A percentile compares a stretch with the other conserved stretches of the same genome.
Conservation (phyloP, 2,329 filamentous ascomycete genomes). For the Cercospora beticola region DNA sequence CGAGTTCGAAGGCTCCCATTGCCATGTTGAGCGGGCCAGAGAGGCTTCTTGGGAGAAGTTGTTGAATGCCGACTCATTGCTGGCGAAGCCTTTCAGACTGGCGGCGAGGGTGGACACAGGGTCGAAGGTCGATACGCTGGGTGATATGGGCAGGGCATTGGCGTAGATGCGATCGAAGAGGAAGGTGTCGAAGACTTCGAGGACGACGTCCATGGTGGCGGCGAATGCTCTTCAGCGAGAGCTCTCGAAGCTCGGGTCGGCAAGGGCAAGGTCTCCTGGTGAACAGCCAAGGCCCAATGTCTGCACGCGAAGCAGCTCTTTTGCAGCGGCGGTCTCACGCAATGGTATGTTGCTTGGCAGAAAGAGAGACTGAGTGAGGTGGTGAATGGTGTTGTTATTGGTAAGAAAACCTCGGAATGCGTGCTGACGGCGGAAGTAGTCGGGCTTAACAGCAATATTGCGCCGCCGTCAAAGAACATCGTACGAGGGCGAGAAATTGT, state of each 20-base stretch:
- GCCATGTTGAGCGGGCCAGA: constrained; percentile 39
- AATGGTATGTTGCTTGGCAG: neutral
- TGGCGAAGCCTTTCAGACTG: constrained; percentile 41
- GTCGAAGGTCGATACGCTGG: constrained; percentile 55
- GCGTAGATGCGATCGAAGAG: constrained; percentile 79
- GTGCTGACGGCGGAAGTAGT: constrained; percentile 4
- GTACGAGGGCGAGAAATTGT: constrained; percentile 12
- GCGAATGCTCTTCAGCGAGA: neutral
- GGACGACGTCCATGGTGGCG: constrained; percentile 80
- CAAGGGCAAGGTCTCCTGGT: neutral
- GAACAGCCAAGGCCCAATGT: constrained; percentile 2
- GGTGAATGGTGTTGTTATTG: neutral
- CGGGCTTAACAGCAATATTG: neutral
- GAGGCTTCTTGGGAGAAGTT: constrained; percentile 12
- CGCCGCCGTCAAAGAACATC: constrained; percentile 3
- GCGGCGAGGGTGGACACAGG: constrained; percentile 49
- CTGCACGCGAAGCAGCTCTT: neutral
- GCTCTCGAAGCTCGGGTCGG: constrained; percentile 10
- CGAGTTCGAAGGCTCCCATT: constrained; percentile 70
- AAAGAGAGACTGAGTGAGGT: neutral
- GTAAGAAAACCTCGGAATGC: neutral
- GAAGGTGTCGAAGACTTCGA: constrained; percentile 81
- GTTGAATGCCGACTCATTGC: constrained; percentile 53
- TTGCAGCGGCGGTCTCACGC: neutral
- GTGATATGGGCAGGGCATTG: constrained; percentile 59